A percentile compares a stretch with the other conserved stretches of the same genome.
Evolutionary conservation across 169 alveolate genomes (phyloP).

Genomic region (Babesia bigemina): DNA sequence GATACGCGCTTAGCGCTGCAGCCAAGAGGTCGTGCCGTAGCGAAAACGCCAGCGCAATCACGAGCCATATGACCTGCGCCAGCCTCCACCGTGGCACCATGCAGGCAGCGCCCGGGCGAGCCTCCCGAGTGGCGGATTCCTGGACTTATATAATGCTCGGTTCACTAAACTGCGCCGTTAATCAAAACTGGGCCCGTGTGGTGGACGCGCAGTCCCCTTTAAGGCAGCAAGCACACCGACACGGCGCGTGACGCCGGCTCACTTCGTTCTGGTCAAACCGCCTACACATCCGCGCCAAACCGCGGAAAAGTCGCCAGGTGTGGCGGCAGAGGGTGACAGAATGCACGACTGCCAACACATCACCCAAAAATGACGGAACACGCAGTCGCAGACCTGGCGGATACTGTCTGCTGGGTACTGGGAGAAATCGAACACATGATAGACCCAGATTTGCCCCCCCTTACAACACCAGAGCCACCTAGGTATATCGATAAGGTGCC

Average conservation of each 20-base stretch:
- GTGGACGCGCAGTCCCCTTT: not conserved
- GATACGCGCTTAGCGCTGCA: not conserved
- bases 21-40: not conserved
- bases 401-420: constrained; percentile 32
- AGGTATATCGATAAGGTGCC: constrained; percentile 4
- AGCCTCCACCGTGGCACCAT: not conserved
- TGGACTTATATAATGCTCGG: too few relatives aligned
- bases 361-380: constrained; percentile 16
- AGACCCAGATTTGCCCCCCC: not conserved
- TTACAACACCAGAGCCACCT: not conserved
- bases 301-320: not conserved
- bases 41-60: not conserved
- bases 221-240: constrained; percentile 10
- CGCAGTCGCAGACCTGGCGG: constrained; percentile 28
- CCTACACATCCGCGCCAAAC: constrained; percentile 20
- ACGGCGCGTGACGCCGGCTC: constrained; percentile 18
- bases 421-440: constrained; percentile 17
- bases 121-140: too few relatives aligned
- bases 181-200: not conserved
- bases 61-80: not conserved
- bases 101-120: too few relatives aligned
- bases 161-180: too few relatives aligned
- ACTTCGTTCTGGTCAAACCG: not conserved
- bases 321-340: not conserved
- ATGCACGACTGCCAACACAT: not conserved